Evolutionary conservation across 768 basidiomycete genomes (phyloP).

Genomic region (Xerocomellus intermedius): DNA sequence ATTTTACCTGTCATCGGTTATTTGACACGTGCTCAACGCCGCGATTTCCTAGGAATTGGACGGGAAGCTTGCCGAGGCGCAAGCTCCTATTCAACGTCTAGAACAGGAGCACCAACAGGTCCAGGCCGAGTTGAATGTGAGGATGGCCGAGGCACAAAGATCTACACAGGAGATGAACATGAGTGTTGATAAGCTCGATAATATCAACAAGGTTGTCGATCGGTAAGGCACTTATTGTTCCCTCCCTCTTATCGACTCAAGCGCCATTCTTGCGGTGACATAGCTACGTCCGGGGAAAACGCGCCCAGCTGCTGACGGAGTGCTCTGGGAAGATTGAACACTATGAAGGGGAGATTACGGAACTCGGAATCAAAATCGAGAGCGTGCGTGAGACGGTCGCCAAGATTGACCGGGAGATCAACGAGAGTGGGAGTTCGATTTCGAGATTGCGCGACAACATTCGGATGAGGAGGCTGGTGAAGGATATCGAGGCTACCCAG

Average conservation of each 20-base stretch:
- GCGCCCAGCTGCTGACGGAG: slow-evolving; percentile 57
- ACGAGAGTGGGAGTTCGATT: slow-evolving; percentile 65
- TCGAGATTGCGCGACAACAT: slow-evolving; percentile 82
- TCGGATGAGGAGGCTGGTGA: slow-evolving; percentile 64
- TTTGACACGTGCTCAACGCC: neutral
- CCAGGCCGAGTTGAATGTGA: slow-evolving; percentile 49
- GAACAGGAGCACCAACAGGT: slow-evolving; percentile 51
- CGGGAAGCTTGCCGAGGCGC: slow-evolving; percentile 53
- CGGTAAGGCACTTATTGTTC: slow-evolving; percentile 39
- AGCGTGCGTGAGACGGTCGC: slow-evolving; percentile 44
- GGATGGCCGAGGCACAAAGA: slow-evolving; percentile 51
- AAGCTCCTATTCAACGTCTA: slow-evolving; percentile 62
- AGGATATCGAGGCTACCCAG: slow-evolving; percentile 65
- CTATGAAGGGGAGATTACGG: slow-evolving; percentile 44
- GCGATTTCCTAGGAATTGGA: slow-evolving; percentile 55
- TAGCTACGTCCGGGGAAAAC: slow-evolving; percentile 76
- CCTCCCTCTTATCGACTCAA: neutral
- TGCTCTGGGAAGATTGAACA: slow-evolving; percentile 53
- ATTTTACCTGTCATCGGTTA: neutral
- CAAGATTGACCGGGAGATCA: slow-evolving; percentile 74
- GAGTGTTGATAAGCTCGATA: slow-evolving; percentile 58
- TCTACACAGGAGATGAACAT: slow-evolving; percentile 64
- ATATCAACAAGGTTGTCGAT: slow-evolving; percentile 62
- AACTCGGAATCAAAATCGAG: slow-evolving; percentile 41
- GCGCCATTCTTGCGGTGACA: neutral